Evolutionary conservation across 441 rosid genomes (phyloP).

Genomic region (Euphorbia corollata): DNA sequence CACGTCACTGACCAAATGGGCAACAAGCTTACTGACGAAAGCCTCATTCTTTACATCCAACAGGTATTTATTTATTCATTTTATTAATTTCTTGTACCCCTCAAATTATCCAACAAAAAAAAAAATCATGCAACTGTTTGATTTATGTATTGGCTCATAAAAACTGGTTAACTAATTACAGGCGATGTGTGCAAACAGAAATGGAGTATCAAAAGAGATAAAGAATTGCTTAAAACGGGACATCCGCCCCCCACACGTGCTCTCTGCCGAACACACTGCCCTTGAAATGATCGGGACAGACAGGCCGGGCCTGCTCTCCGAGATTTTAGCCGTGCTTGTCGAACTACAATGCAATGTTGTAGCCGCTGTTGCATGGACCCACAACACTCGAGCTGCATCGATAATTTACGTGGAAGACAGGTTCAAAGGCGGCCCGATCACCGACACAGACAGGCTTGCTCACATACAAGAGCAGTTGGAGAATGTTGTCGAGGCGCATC

Average conservation of each 20-base stretch:
- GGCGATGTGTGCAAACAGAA: slow-evolving; percentile 60
- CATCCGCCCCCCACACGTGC: slow-evolving; percentile 44
- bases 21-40: slow-evolving; percentile 66
- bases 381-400: slow-evolving; percentile 58
- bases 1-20: slow-evolving; percentile 94
- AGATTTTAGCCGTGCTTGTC: slow-evolving; percentile 59
- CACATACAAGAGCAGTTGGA: slow-evolving; percentile 47
- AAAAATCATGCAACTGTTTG: no score
- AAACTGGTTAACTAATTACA: slow-evolving; percentile 19
- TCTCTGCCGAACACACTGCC: slow-evolving; percentile 57
- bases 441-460: slow-evolving; percentile 33
- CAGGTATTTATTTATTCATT: slow-evolving; percentile 35
- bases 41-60: slow-evolving; percentile 65
- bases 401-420: slow-evolving; percentile 63
- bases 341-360: slow-evolving; percentile 62
- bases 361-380: slow-evolving; percentile 75
- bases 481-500: slow-evolving; percentile 59
- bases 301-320: slow-evolving; percentile 70
- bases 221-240: slow-evolving; percentile 35
- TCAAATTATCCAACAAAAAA: no score
- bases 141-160: neutral
- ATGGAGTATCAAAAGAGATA: slow-evolving; percentile 40
- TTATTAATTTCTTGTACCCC: neutral
- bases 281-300: slow-evolving; percentile 64
- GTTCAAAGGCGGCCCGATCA: slow-evolving; percentile 48